Evolutionary conservation across 2,329 filamentous ascomycete species (phyloP), one percentile per base, ranked within the genome.

Genomic region (Pseudovirgaria hyperparasitica): DNA sequence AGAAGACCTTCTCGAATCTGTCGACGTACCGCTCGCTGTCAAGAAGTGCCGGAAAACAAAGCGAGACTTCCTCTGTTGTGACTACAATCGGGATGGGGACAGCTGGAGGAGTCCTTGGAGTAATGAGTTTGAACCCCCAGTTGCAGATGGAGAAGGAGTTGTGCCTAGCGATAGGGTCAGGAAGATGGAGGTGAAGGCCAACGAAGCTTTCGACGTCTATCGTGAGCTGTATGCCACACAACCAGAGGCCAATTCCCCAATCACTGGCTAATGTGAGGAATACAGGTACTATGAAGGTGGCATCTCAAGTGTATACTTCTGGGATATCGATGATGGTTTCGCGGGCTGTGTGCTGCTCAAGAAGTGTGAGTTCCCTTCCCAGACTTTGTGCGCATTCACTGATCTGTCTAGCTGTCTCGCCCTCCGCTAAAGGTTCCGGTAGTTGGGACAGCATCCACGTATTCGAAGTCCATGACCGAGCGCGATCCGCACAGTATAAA

Each of bases 391-490:
- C n/a, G 9, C 9, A 16, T 16, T 26, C 30, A 27, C 40, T 46
- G 25, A 50, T 26, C 16, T 11, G 13, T 19, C 33, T 35, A 86
- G 78, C 70, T 48, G 78, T 71, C 41, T 73, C 65, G 30, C 76
- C 67, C 35, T 71, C 67, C 41, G 69, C 63, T 50, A 70, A 68
- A 41, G 76, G 71, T 46, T 71, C 80, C 30, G 86, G 85, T 32
- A 77, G 84, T 29, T 98, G 90, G 90, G 90, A 98, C 60, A 92
- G 82, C 39, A 96, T 98, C 52, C 90, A 98, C 62, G 90, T 98
- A 40, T 92, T 98, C 54, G 90, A 98, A 56, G 85, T 87, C 33
- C 84, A 84, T 45, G 90, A 98, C 54, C 79, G 85, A 39, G 85
- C 82, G 39, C 78, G 90, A 38, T 82, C 75, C 40, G 86, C 85